Percentiles rank a stretch among this genome's conserved stretches.
These are phyloP conservation scores for Nitzschia sp. DNA, from an alignment of 108 stramenopile genomes.

Conservation along the genomic window DNA sequence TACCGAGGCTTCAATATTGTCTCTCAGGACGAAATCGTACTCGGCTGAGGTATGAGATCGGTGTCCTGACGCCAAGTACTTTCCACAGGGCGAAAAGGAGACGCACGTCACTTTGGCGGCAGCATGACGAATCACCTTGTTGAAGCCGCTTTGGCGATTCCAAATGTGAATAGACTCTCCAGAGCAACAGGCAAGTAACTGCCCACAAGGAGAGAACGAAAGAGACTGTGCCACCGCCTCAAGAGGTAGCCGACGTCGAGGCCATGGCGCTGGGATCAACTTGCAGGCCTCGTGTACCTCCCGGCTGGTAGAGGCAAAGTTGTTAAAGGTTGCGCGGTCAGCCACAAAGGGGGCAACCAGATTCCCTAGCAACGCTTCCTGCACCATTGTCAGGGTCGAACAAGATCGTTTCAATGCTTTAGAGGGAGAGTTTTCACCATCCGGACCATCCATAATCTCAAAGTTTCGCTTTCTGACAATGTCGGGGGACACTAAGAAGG, in stretches of 20 bases:
- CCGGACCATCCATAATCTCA: neutral
- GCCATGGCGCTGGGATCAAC: neutral
- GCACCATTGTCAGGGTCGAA: neutral
- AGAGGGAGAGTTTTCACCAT: neutral
- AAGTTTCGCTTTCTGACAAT: neutral
- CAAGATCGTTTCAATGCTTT: neutral
- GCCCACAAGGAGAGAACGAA: neutral
- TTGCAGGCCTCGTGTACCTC: neutral
- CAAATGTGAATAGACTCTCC: neutral
- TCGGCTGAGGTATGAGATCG: neutral
- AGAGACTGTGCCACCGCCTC: neutral
- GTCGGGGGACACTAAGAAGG: too few species aligned
- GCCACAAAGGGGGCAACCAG: neutral
- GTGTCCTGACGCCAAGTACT: slow-evolving; percentile 5
- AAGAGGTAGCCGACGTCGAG: neutral
- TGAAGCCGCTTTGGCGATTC: neutral
- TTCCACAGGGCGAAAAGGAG: neutral
- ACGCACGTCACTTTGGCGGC: neutral
- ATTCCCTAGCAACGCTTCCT: neutral
- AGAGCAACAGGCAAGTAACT: neutral
- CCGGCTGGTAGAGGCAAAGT: neutral
- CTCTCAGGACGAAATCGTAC: neutral
- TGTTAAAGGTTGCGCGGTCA: slow-evolving; percentile 1
- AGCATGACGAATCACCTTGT: neutral
- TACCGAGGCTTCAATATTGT: neutral